A percentile compares a stretch with the other conserved stretches of the same genome.
phyloP scores from a whole-genome alignment of 2,329 filamentous ascomycete genomes.

The Colletotrichum abscissum region DNA sequence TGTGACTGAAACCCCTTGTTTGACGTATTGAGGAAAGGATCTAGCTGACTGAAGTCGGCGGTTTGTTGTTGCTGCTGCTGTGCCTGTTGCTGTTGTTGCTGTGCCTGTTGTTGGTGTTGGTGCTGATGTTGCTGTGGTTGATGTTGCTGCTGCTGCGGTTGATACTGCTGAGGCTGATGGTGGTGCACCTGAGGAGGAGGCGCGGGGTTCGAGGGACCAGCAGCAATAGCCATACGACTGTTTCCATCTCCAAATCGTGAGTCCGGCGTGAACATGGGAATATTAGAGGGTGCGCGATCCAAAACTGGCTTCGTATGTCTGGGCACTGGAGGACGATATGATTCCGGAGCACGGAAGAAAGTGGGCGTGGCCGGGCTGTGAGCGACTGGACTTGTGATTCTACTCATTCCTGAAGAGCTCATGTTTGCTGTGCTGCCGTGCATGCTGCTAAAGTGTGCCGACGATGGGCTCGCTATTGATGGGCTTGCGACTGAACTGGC shows the following conservation, averaged over 20 bases:
- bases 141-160: neutral
- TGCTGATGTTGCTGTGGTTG: neutral
- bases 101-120: neutral
- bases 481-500: conserved; percentile 37
- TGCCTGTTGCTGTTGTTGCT: too few relatives aligned
- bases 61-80: neutral
- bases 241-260: conserved; percentile 31
- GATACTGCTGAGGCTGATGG: conserved; percentile 12
- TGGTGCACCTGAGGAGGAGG: conserved; percentile 11
- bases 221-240: neutral
- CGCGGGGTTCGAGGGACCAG: conserved; percentile 4
- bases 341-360: conserved; percentile 27
- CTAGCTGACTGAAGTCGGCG: conserved; percentile 10
- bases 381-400: conserved; percentile 46
- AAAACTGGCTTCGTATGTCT: conserved; percentile 52
- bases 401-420: conserved; percentile 33
- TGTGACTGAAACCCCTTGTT: conserved; percentile 4
- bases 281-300: conserved; percentile 35
- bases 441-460: conserved; percentile 48
- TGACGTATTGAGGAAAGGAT: neutral
- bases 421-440: conserved; percentile 39
- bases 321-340: conserved; percentile 47
- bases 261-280: conserved; percentile 33
- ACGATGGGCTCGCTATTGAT: conserved; percentile 38
- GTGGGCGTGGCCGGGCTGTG: conserved; percentile 39